phyloP scores from a whole-genome alignment of 305 asterid species.

The Salvia sclarea region DNA sequence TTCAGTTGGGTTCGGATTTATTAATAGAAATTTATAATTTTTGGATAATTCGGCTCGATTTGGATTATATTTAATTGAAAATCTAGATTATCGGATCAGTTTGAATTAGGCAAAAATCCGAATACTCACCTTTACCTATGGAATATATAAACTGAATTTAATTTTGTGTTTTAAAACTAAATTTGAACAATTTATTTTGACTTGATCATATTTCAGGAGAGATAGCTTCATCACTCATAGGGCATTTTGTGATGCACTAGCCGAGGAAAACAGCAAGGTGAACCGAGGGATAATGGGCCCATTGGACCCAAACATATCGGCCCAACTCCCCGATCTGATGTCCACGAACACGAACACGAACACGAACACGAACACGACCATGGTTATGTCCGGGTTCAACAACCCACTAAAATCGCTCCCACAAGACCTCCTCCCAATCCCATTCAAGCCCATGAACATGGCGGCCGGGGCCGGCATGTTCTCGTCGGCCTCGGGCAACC shows the following conservation, averaged over 20 bases:
- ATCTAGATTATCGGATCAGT: no score
- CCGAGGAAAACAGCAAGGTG: conserved; percentile 84
- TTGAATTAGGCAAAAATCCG: no score
- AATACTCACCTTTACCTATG: no score
- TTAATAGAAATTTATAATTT: no score
- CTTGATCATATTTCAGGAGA: conserved; percentile 60
- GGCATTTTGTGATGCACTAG: conserved; percentile 82
- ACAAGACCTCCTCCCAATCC: conserved; percentile 63
- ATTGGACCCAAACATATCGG: conserved; percentile 42
- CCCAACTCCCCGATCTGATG: conserved; percentile 57
- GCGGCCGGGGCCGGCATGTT: conserved; percentile 54
- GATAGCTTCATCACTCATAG: conserved; percentile 94
- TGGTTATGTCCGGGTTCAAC: conserved; percentile 54
- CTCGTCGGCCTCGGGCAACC: conserved; percentile 58
- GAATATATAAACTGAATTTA: no score
- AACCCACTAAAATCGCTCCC: conserved; percentile 66
- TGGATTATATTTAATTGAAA: no score
- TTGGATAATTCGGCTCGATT: no score
- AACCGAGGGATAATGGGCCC: conserved; percentile 53
- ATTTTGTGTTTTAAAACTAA: neutral
- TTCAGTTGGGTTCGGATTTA: no score
- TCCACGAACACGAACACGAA: conserved; percentile 45
- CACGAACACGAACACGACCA: conserved; percentile 36
- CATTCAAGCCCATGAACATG: conserved; percentile 82
- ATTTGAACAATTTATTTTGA: neutral